A percentile compares a stretch with the other conserved stretches of the same genome.
Evolutionary conservation across 192 early-diverging fungal species (phyloP).

Genomic region (Ambispora gerdemannii): DNA sequence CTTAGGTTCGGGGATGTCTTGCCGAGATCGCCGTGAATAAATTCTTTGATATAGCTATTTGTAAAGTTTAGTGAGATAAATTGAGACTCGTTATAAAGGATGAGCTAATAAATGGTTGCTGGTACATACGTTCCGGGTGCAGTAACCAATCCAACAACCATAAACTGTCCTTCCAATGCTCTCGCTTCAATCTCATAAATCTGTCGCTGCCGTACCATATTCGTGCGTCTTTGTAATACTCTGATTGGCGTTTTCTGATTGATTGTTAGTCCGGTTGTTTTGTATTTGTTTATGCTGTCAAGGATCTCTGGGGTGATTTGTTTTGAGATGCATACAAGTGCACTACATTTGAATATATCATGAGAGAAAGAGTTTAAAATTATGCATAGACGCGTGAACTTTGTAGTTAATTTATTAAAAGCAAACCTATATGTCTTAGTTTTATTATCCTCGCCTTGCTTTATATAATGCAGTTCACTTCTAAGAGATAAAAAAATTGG

Average conservation of each 20-base stretch:
- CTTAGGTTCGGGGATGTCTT: constrained; percentile 75
- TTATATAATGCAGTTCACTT: constrained; percentile 35
- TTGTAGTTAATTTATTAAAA: not conserved
- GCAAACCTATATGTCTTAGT: constrained; percentile 57
- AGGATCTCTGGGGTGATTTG: constrained; percentile 51
- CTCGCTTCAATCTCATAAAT: constrained; percentile 51
- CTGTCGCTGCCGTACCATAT: constrained; percentile 55
- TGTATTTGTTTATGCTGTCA: constrained; percentile 50
- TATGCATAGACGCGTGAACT: not conserved
- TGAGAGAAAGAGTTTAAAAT: not conserved
- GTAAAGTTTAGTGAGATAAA: constrained; percentile 29
- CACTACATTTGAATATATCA: constrained; percentile 33
- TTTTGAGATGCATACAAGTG: constrained; percentile 65
- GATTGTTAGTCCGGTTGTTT: constrained; percentile 47
- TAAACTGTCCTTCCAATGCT: constrained; percentile 50
- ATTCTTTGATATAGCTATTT: constrained; percentile 78
- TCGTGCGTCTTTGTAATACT: constrained; percentile 64
- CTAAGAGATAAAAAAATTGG: not conserved
- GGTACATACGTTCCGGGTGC: constrained; percentile 76
- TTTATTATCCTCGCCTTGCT: constrained; percentile 74
- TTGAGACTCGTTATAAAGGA: not conserved
- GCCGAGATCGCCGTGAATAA: constrained; percentile 91
- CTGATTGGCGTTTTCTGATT: constrained; percentile 71
- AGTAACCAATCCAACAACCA: constrained; percentile 68
- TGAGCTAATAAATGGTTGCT: not conserved